These are phyloP conservation scores for Phoma sp. DNA, from an alignment of 2,329 filamentous ascomycete species.

Conservation along the genomic window DNA sequence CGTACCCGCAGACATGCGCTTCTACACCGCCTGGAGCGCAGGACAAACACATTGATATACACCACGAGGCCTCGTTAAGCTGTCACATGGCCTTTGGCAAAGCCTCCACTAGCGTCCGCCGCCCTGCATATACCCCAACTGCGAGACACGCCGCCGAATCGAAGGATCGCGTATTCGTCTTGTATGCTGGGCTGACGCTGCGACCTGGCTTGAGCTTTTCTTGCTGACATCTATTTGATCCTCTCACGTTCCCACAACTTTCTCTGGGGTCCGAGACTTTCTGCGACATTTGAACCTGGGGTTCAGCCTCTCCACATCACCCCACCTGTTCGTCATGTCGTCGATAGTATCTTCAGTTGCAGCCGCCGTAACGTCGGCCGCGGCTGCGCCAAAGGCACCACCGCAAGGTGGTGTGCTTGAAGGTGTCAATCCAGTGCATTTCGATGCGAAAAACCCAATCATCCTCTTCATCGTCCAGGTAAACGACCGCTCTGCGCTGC, in stretches of 20 bases:
- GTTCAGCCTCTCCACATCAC: constrained; percentile 6
- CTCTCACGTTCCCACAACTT: constrained; percentile 1
- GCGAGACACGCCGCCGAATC: constrained; percentile 9
- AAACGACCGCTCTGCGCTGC: constrained; percentile 19
- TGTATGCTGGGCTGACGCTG: constrained; percentile 18
- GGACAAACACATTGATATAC: background rate
- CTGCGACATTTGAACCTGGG: constrained; percentile 2
- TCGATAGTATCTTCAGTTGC: constrained; percentile 23
- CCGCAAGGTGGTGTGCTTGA: constrained; percentile 76
- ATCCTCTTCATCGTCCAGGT: constrained; percentile 79
- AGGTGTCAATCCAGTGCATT: constrained; percentile 71
- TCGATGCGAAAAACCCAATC: constrained; percentile 75
- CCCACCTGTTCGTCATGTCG: constrained; percentile 31
- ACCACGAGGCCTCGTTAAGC: constrained; percentile 10
- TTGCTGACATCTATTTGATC: constrained; percentile 16
- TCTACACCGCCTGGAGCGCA: constrained; percentile 15
- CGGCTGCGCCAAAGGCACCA: constrained; percentile 39
- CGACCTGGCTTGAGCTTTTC: constrained; percentile 4
- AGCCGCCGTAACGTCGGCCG: constrained; percentile 29
- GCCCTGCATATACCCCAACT: constrained; percentile 18
- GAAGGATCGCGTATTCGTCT: constrained; percentile 6
- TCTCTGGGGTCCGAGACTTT: background rate
- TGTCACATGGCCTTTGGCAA: constrained; percentile 22
- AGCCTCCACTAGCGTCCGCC: constrained; percentile 15
- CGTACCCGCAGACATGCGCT: constrained; percentile 5